Conservation (phyloP, 306 rosid genomes). For the Astragalus membranaceus region DNA sequence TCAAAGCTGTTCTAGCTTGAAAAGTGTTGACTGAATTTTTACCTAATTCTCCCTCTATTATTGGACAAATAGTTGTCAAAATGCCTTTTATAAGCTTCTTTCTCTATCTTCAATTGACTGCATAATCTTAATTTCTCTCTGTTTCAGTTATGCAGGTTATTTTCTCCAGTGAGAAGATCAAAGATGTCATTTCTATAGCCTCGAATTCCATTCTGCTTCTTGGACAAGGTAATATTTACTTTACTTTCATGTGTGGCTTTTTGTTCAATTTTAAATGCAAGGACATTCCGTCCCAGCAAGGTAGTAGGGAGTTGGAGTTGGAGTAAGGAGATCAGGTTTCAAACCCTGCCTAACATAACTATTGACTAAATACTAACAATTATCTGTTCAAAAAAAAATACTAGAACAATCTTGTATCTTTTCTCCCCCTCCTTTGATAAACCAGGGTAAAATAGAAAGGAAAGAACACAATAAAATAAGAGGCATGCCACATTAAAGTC, state of each 20-base stretch:
- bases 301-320: too few species aligned
- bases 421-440: slow-evolving; percentile 2
- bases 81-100: neutral
- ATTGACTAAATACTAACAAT: too few species aligned
- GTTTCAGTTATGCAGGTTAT: slow-evolving; percentile 55
- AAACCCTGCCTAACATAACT: too few species aligned
- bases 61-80: neutral
- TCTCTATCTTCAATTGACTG: neutral
- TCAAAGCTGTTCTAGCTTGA: too few species aligned
- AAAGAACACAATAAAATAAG: neutral
- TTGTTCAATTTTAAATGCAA: neutral
- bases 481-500: neutral
- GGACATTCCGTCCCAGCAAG: neutral
- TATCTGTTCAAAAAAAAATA: neutral
- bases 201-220: slow-evolving; percentile 70
- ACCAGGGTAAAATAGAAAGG: neutral
- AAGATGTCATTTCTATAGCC: slow-evolving; percentile 60
- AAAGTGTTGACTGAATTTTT: neutral
- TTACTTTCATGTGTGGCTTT: neutral
- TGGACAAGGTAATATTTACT: slow-evolving; percentile 71
- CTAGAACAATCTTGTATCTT: neutral
- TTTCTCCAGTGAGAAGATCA: slow-evolving; percentile 73
- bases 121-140: neutral
- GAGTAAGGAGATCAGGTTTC: too few species aligned
- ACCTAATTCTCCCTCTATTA: neutral